Conservation (phyloP, 2,329 filamentous ascomycete genomes). For the Neonectria sp. region DNA sequence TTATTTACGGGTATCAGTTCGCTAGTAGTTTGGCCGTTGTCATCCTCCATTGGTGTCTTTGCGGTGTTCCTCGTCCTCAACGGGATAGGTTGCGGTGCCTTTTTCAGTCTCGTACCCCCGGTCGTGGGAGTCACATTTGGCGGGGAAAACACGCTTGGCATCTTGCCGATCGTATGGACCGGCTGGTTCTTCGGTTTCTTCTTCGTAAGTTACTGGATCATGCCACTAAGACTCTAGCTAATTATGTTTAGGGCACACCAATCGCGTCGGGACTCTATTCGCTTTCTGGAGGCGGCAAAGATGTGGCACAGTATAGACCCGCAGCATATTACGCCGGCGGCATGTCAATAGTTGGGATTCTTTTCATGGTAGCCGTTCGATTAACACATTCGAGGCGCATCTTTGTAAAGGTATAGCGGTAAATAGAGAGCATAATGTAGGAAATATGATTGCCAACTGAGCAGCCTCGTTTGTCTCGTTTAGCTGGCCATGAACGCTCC, state of each 20-base stretch:
- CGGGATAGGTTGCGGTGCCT: conserved; percentile 49
- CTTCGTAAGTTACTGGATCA: conserved; percentile 36
- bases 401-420: conserved; percentile 15
- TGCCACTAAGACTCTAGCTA: not conserved
- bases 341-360: conserved; percentile 33
- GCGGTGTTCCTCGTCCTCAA: conserved; percentile 44
- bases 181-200: conserved; percentile 51
- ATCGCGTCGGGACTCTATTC: conserved; percentile 45
- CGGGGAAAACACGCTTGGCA: conserved; percentile 38
- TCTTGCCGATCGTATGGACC: conserved; percentile 49
- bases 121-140: conserved; percentile 48
- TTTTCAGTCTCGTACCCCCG: conserved; percentile 50
- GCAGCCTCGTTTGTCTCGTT: not conserved
- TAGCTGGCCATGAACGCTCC: conserved; percentile 12
- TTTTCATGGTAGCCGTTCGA: conserved; percentile 32
- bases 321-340: conserved; percentile 40
- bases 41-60: conserved; percentile 44
- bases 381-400: conserved; percentile 14
- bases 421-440: not conserved
- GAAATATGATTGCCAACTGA: not conserved
- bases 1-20: conserved; percentile 47
- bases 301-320: conserved; percentile 29
- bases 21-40: conserved; percentile 47
- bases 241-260: conserved; percentile 37
- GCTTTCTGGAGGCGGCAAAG: not conserved